A percentile compares a stretch with the other conserved stretches of the same genome.
phyloP scores from a whole-genome alignment of 192 early-diverging fungal genomes.

The Entomortierella lignicola region DNA sequence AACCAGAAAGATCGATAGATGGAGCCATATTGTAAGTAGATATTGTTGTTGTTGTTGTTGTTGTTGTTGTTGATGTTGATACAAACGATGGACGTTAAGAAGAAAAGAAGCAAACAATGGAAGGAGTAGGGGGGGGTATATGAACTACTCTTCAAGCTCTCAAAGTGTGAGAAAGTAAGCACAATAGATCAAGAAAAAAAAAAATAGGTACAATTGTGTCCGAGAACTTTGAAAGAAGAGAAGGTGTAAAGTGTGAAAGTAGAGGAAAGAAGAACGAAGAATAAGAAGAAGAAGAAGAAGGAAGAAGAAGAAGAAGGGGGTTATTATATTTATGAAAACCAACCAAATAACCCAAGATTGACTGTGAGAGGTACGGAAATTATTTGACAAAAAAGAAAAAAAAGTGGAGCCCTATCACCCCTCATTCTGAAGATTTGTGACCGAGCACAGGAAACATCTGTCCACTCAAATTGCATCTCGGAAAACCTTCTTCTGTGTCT shows the following conservation, averaged over 20 bases:
- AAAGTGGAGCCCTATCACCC: constrained; percentile 18
- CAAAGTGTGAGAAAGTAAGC: background rate
- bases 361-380: background rate
- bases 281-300: background rate
- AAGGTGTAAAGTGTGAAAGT: background rate
- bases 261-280: constrained; percentile 3
- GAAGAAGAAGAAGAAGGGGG: background rate
- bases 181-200: background rate
- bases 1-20: constrained; percentile 38
- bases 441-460: constrained; percentile 2
- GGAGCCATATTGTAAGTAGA: constrained; percentile 19
- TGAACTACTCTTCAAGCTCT: background rate
- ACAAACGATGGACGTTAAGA: background rate
- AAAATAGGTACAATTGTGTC: background rate
- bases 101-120: background rate
- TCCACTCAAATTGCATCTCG: background rate
- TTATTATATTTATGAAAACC: too few species aligned
- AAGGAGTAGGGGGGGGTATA: background rate
- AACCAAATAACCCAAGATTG: too few species aligned
- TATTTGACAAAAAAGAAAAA: background rate
- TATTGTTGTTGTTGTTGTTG: background rate
- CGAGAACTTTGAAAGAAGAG: background rate
- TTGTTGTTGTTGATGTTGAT: background rate
- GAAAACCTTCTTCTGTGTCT: background rate
- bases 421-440: background rate